Evolutionary conservation across 2,329 filamentous ascomycete species (phyloP), one percentile per base, ranked within the genome.

Genomic region (Colletotrichum sp.): DNA sequence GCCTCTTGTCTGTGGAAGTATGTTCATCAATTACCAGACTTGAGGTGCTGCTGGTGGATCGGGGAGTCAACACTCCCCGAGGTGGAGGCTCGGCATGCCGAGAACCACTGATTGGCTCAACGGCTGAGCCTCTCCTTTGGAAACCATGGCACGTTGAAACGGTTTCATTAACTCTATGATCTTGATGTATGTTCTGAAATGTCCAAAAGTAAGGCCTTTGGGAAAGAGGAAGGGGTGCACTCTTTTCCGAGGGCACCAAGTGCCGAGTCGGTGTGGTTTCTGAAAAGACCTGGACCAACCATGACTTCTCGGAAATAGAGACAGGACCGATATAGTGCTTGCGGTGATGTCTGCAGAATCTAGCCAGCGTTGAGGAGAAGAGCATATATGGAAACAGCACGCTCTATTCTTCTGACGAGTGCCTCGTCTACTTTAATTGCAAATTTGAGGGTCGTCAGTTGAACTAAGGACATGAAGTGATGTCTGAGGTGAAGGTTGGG

Each of bases 181-280:
- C 18, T 13, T 48, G 18, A 48, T 7, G 7, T n/a, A 7, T 21
- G 9, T 13, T 12, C 9, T 21, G n/a, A 4, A 21, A 2, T 43
- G 39, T 43, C 8, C 39, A 43, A 43, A 43, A 1, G 1, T 18
- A 43, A 43, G 39, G 1, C 3, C 3, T 43, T 43, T 43, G 39
- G 39, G 8, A n/a, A 43, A 43, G 36, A n/a, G 18, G 43, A 18
- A 48, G 43, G 6, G 18, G 6, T 7, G n/a, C 43, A 21, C 43
- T 2, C 18, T 48, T 48, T 0, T 48, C 6, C 2, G 10, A 21
- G 18, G 43, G 10, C 2, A 21, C 43, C 3, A 48, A 21, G 18
- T 21, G 18, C 6, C 1, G 18, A 48, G 43, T n/a, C 3, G n/a
- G n/a, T 48, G 1, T 1, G n/a, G 10, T 48, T 48, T 48, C 0